Percentiles rank a stretch among this genome's conserved stretches.
These are phyloP conservation scores for Flaveria trinervia DNA, from an alignment of 129 eudicot species.

Conservation along the genomic window DNA sequence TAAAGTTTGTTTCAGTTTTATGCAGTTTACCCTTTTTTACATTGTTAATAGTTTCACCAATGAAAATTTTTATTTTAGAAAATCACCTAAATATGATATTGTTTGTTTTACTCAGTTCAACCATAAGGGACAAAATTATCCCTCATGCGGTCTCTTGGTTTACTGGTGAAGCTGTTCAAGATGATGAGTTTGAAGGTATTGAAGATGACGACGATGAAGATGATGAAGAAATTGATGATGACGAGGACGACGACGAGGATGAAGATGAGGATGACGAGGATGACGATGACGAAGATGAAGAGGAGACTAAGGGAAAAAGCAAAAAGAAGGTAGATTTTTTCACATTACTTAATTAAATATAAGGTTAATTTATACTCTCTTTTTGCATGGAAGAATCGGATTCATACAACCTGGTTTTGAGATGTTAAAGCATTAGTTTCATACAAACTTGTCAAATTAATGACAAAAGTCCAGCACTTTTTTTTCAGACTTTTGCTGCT, in stretches of 20 bases:
- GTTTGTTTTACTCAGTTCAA: slow-evolving; percentile 50
- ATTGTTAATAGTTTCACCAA: neutral
- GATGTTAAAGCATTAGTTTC: neutral
- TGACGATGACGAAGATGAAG: slow-evolving; percentile 30
- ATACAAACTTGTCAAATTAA: neutral
- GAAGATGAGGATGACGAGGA: slow-evolving; percentile 59
- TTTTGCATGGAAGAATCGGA: neutral
- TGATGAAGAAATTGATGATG: slow-evolving; percentile 47
- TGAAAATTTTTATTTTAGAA: neutral
- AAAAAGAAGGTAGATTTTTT: slow-evolving; percentile 50
- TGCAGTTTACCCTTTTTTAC: neutral
- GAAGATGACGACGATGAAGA: slow-evolving; percentile 61
- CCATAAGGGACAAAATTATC: slow-evolving; percentile 72
- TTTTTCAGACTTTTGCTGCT: too few species aligned
- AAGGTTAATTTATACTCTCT: neutral
- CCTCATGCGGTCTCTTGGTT: slow-evolving; percentile 95
- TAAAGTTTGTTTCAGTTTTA: neutral
- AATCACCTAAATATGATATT: neutral
- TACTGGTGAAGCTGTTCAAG: slow-evolving; percentile 89
- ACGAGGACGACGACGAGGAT: slow-evolving; percentile 49
- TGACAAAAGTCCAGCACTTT: neutral
- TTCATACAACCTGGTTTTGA: neutral
- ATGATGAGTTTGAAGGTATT: slow-evolving; percentile 58
- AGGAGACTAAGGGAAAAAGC: slow-evolving; percentile 34
- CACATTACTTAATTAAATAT: neutral